Conservation (phyloP, 257 asterid genomes). For the Solanum raphanifolium region DNA sequence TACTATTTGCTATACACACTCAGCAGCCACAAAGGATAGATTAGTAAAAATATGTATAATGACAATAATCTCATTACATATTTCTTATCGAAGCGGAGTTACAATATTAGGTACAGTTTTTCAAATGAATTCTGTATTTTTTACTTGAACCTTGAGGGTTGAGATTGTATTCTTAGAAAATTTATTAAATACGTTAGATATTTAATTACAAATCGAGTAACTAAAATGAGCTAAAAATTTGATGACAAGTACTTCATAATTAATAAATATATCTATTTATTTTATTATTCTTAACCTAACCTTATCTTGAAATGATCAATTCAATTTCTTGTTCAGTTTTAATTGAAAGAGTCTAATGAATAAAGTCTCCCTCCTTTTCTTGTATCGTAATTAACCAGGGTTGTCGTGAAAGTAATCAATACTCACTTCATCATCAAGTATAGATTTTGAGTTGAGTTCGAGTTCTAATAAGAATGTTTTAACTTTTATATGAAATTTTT, state of each 20-base stretch:
- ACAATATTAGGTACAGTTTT: neutral
- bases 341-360: neutral
- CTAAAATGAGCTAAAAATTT: neutral
- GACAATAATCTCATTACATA: neutral
- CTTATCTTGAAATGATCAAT: neutral
- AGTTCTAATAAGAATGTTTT: fast-evolving
- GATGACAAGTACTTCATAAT: neutral
- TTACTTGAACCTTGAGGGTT: neutral
- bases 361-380: neutral
- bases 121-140: neutral
- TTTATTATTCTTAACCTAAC: neutral
- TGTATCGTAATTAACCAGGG: neutral
- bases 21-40: neutral
- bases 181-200: neutral
- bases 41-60: neutral
- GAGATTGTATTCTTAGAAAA: too few relatives aligned
- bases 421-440: neutral
- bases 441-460: neutral
- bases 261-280: neutral
- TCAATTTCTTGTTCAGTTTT: neutral
- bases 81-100: neutral
- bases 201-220: neutral
- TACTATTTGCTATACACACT: neutral
- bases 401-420: neutral
- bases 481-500: neutral